Base-by-base conservation (phyloP, 2,329 filamentous ascomycete genomes). In the Aspergillus transmontanensis region DNA sequence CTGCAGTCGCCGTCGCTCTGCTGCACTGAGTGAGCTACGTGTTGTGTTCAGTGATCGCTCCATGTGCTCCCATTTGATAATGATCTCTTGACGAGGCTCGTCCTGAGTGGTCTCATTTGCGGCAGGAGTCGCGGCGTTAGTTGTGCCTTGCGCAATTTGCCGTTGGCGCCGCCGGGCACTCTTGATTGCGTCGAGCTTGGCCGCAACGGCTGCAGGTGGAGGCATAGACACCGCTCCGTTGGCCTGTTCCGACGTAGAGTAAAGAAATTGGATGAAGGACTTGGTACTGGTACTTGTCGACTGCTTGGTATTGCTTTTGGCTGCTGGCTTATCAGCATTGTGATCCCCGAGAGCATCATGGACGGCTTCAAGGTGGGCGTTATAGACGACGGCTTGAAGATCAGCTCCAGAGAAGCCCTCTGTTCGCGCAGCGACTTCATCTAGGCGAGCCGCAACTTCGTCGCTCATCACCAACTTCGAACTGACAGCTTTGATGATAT, bases 301-400 rank as follows among this genome's bases (percentile, higher is more conserved):
- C 26, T 68, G 65, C 54, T 74, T 76, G 7, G 69, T 64, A 10
- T 66, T 68, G 30, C 72, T 70, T 39, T 71, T 78, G 66, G 46
- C 69, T 64, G 53, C 70, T 55, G 63, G 55, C 64, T 85, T 82
- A 34, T 87, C 82, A 10, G 66, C 67, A 0, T 72, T 69, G 36
- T 69, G 72, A 71, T 89, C 87, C 59, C 88, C 90, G 0, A 99
- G 86, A 2, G 96, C 89, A 69, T 97, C 94, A 75, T 99, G 95
- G 67, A 99, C 97, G 32, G 95, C 95, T 80, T 98, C 94, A 6
- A 99, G 85, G 76, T 99, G 95, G 0, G 95, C 94, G 69, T 99
- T 99, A 72, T 96, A 97, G 50, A 98, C 89, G 7, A 99, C 86
- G 0, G 94, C 95, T 77, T 99, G 95, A 4, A 99, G 83, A 79